These are phyloP conservation scores for Phytophthora crassamura DNA, from an alignment of 352 stramenopile genomes.

Conservation along the genomic window DNA sequence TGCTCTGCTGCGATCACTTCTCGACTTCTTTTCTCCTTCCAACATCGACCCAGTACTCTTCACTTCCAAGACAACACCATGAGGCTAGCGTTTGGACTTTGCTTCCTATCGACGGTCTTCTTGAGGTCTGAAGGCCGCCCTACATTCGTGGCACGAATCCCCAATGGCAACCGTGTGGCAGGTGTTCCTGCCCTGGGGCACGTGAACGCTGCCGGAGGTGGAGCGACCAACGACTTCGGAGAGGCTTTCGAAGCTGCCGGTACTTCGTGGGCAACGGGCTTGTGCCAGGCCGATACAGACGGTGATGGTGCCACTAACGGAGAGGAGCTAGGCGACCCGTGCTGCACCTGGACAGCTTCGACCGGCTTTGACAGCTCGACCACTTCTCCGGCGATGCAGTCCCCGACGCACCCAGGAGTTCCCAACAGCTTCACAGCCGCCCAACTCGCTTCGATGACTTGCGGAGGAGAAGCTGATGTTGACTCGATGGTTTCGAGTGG, in stretches of 20 bases:
- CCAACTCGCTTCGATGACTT: slow-evolving; percentile 43
- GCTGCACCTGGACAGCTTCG: slow-evolving; percentile 67
- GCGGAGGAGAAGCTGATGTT: slow-evolving; percentile 37
- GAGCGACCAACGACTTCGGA: slow-evolving; percentile 68
- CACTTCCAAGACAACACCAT: slow-evolving; percentile 7
- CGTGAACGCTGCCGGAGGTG: slow-evolving; percentile 49
- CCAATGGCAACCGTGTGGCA: slow-evolving; percentile 56
- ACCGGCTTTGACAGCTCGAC: slow-evolving; percentile 21
- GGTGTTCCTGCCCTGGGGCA: slow-evolving; percentile 71
- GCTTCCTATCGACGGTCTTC: slow-evolving; percentile 11
- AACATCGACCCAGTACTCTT: slow-evolving; percentile 12
- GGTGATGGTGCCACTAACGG: slow-evolving; percentile 88
- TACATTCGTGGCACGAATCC: slow-evolving; percentile 63
- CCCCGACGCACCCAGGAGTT: slow-evolving; percentile 47
- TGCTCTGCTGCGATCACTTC: slow-evolving; percentile 30
- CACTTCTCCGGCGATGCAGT: not conserved
- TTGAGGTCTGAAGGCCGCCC: slow-evolving; percentile 31
- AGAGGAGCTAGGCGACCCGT: slow-evolving; percentile 89
- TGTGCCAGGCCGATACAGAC: slow-evolving; percentile 78
- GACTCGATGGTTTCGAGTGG: slow-evolving; percentile 8
- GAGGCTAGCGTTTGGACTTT: slow-evolving; percentile 24
- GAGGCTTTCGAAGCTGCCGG: slow-evolving; percentile 51
- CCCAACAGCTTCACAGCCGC: slow-evolving; percentile 46
- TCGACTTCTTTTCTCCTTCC: slow-evolving; percentile 23
- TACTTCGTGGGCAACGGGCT: slow-evolving; percentile 52